These are phyloP conservation scores for Calocybe cyanea DNA, from an alignment of 768 basidiomycete genomes.

Conservation along the genomic window DNA sequence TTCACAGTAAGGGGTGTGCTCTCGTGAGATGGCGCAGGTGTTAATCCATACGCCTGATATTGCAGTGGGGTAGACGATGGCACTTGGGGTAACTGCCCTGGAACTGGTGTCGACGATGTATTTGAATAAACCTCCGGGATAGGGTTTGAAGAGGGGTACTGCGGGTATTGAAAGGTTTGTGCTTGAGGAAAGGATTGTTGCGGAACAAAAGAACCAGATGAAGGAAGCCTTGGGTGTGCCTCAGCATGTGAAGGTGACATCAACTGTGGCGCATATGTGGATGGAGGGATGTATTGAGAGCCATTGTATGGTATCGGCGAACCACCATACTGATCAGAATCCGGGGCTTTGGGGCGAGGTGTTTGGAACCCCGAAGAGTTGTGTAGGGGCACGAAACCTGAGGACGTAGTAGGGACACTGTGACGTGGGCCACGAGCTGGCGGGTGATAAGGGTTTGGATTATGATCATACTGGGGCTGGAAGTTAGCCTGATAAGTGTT, in stretches of 20 bases:
- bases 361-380: constrained; percentile 37
- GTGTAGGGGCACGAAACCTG: constrained; percentile 63
- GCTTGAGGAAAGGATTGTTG: constrained; percentile 34
- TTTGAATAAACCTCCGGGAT: constrained; percentile 38
- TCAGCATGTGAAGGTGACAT: constrained; percentile 18
- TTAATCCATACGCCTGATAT: constrained; percentile 27
- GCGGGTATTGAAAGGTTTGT: constrained; percentile 28
- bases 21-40: constrained; percentile 33
- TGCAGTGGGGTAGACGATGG: constrained; percentile 31
- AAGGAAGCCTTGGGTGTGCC: constrained; percentile 23
- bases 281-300: constrained; percentile 31
- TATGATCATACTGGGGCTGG: constrained; percentile 31
- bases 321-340: constrained; percentile 11
- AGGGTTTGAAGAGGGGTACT: constrained; percentile 32
- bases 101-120: constrained; percentile 19
- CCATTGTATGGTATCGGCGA: constrained; percentile 26
- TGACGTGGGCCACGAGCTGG: constrained; percentile 54
- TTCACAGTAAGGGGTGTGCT: constrained; percentile 27
- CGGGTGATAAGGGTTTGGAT: constrained; percentile 31
- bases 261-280: constrained; percentile 25
- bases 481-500: constrained; percentile 34
- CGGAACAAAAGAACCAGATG: constrained; percentile 35
- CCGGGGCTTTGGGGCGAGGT: constrained; percentile 41
- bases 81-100: constrained; percentile 21
- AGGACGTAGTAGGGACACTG: constrained; percentile 62